Conservation (phyloP, 805 yeast genomes). For the Yarrowia hollandica region DNA sequence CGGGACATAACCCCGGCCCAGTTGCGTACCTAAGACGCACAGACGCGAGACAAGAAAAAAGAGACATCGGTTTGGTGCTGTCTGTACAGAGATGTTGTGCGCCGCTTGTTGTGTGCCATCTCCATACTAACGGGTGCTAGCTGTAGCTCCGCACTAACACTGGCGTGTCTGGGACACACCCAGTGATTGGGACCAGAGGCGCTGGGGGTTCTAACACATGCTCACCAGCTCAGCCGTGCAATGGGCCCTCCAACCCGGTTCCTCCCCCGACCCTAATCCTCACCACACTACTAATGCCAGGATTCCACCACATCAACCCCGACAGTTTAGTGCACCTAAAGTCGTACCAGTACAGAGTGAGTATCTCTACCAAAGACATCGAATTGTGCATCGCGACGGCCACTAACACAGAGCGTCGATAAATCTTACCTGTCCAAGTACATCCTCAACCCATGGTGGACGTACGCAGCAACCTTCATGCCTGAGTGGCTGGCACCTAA, state of each 20-base stretch:
- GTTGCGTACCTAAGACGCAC: too few relatives aligned
- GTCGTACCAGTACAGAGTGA: constrained; percentile 37
- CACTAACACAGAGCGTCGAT: constrained; percentile 54
- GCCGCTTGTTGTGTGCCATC: too few relatives aligned
- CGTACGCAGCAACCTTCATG: constrained; percentile 69
- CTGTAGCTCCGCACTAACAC: too few relatives aligned
- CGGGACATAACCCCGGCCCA: too few relatives aligned
- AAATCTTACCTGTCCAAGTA: constrained; percentile 75
- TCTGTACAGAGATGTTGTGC: too few relatives aligned
- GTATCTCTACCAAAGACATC: too few relatives aligned
- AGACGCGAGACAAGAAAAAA: neutral
- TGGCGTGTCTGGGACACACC: neutral
- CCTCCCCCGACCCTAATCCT: neutral
- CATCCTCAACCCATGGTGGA: constrained; percentile 85
- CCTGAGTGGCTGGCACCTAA: constrained; percentile 95
- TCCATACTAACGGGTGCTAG: neutral
- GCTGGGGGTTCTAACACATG: neutral
- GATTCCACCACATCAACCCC: constrained; percentile 30
- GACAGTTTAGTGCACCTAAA: constrained; percentile 36
- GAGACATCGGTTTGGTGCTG: too few relatives aligned
- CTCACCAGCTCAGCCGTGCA: constrained; percentile 20
- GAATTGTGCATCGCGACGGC: too few relatives aligned
- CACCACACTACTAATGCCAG: constrained; percentile 24
- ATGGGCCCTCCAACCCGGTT: neutral
- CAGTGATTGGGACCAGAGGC: constrained; percentile 10